Percentiles rank a stretch among this genome's conserved stretches.
Conservation (phyloP, 1,284 basidiomycete genomes). For the Irpex sp. region DNA sequence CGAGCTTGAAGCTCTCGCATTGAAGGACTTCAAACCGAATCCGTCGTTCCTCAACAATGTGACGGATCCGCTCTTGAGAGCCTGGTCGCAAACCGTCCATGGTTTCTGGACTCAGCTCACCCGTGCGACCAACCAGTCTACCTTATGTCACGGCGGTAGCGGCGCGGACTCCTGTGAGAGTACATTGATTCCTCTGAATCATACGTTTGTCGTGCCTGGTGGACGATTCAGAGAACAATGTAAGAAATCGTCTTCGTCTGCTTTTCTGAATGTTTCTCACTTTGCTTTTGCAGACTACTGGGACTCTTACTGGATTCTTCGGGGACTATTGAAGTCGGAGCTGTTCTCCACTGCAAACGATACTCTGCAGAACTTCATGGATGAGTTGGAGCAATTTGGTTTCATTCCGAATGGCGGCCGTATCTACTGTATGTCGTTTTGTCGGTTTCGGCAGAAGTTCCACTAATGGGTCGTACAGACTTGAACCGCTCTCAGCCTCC, state of each 20-base stretch:
- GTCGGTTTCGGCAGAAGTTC: too few relatives aligned
- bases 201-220: constrained; percentile 91
- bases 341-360: constrained; percentile 80
- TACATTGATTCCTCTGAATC: constrained; percentile 88
- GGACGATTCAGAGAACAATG: constrained; percentile 80
- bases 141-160: constrained; percentile 63
- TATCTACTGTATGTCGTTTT: constrained; percentile 69
- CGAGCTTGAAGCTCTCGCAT: constrained; percentile 75
- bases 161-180: constrained; percentile 76
- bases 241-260: constrained; percentile 39
- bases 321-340: constrained; percentile 85
- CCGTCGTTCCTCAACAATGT: constrained; percentile 84
- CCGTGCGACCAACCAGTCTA: constrained; percentile 76
- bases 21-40: constrained; percentile 69
- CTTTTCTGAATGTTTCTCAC: neutral
- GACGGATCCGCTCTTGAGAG: constrained; percentile 74
- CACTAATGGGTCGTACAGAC: constrained; percentile 49
- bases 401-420: constrained; percentile 95
- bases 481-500: constrained; percentile 93
- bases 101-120: constrained; percentile 87
- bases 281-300: constrained; percentile 66
- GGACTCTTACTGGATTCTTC: constrained; percentile 91
- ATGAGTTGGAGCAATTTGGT: constrained; percentile 83
- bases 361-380: constrained; percentile 93
- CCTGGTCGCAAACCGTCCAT: constrained; percentile 84